Evolutionary conservation across 352 stramenopile species (phyloP).

Genomic region (Globisporangium paddicum): DNA sequence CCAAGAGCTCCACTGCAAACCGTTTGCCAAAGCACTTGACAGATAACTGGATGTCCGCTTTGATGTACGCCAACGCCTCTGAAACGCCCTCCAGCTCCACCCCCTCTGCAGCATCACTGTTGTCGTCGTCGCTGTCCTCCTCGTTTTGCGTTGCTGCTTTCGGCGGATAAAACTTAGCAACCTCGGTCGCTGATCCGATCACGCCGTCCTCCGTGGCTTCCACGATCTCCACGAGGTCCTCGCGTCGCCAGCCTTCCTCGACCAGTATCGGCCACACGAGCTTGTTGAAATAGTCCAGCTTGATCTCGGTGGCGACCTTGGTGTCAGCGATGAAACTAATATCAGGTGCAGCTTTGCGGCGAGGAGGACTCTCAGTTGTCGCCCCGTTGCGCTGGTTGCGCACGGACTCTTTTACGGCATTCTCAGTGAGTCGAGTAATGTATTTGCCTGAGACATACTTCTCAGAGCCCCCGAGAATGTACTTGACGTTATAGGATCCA

Average conservation of each 20-base stretch:
- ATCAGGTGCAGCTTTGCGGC: neutral
- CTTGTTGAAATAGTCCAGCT: conserved; percentile 74
- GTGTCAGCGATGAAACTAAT: neutral
- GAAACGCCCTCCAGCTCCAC: conserved; percentile 45
- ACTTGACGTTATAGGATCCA: conserved; percentile 80
- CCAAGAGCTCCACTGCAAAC: conserved; percentile 39
- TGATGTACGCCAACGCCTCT: conserved; percentile 56
- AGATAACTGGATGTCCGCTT: conserved; percentile 33
- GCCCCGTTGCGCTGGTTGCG: conserved; percentile 35
- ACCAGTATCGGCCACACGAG: conserved; percentile 75
- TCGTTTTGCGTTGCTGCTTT: neutral
- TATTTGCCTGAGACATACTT: conserved; percentile 58
- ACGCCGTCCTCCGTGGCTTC: conserved; percentile 34
- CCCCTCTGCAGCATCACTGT: conserved; percentile 10
- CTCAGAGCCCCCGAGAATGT: conserved; percentile 72
- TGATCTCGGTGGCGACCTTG: conserved; percentile 20
- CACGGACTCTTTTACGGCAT: conserved; percentile 70
- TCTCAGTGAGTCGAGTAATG: conserved; percentile 63
- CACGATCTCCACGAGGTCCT: conserved; percentile 45
- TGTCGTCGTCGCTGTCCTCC: conserved; percentile 3
- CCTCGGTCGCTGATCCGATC: conserved; percentile 31
- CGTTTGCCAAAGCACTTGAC: conserved; percentile 71
- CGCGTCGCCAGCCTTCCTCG: conserved; percentile 64
- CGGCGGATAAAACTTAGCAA: conserved; percentile 31
- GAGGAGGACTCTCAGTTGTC: conserved; percentile 4